Evolutionary conservation across 768 basidiomycete genomes (phyloP).

Genomic region (Boletus tomentosulus): DNA sequence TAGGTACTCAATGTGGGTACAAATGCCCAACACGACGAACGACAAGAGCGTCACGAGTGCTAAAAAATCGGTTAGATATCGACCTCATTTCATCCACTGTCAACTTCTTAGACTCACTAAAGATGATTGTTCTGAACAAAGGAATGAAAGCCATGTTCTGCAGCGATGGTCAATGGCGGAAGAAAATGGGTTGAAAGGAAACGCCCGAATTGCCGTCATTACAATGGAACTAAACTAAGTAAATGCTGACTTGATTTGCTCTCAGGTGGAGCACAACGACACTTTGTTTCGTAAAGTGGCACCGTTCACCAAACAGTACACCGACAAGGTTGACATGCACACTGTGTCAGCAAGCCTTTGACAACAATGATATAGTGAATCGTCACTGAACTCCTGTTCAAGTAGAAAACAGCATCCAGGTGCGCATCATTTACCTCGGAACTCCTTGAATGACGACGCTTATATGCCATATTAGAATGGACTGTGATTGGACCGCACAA

Average conservation of each 20-base stretch:
- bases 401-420: not conserved
- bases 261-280: not conserved
- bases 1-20: constrained; percentile 15
- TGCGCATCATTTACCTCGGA: not conserved
- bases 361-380: not conserved
- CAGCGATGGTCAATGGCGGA: not conserved
- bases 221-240: not conserved
- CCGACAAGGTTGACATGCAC: not conserved
- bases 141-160: constrained; percentile 22
- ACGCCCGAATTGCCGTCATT: not conserved
- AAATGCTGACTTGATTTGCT: not conserved
- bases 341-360: not conserved
- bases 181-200: not conserved
- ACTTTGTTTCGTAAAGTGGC: not conserved
- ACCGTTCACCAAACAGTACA: not conserved
- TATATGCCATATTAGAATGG: not conserved
- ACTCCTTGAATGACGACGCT: not conserved
- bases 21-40: constrained; percentile 20
- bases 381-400: not conserved
- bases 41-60: constrained; percentile 15
- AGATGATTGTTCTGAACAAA: constrained; percentile 18
- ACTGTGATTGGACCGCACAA: not conserved
- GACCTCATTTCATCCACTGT: not conserved
- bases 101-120: constrained; percentile 16
- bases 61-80: constrained; percentile 2